Percentiles rank a stretch among this genome's conserved stretches.
phyloP scores from a whole-genome alignment of 2,329 filamentous ascomycete species.

The Teratosphaeria nubilosa region DNA sequence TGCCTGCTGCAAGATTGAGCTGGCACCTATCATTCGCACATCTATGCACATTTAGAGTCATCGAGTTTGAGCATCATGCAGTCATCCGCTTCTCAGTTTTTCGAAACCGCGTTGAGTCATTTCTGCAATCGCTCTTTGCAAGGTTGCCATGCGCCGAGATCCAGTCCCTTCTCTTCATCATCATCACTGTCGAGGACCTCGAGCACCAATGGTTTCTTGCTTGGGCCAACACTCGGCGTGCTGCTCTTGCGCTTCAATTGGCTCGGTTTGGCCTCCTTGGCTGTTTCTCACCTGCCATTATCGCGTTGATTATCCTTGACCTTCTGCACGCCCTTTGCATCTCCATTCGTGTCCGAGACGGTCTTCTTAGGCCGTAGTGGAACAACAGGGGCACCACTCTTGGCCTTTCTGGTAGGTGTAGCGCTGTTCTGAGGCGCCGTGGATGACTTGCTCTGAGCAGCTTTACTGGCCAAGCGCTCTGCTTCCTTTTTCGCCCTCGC shows the following conservation, averaged over 20 bases:
- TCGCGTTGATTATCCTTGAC: background rate
- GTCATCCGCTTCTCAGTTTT: no score
- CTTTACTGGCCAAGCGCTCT: background rate
- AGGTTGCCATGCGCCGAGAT: background rate
- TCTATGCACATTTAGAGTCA: no score
- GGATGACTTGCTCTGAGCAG: background rate
- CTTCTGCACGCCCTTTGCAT: background rate
- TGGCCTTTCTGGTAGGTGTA: background rate
- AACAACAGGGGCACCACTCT: background rate
- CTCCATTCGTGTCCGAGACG: background rate
- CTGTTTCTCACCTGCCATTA: background rate
- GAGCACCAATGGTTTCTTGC: background rate
- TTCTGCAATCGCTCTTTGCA: background rate
- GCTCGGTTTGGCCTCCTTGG: background rate
- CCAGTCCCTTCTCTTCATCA: background rate
- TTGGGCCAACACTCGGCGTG: background rate
- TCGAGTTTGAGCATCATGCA: no score
- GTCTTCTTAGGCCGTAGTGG: background rate
- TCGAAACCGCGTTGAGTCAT: background rate
- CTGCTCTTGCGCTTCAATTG: background rate
- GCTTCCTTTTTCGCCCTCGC: background rate
- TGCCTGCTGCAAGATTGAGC: background rate
- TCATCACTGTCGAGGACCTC: background rate
- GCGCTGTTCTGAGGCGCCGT: background rate
- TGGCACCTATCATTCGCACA: no score